Base-by-base conservation (phyloP, 768 basidiomycete species). In the Tylopilus felleus region DNA sequence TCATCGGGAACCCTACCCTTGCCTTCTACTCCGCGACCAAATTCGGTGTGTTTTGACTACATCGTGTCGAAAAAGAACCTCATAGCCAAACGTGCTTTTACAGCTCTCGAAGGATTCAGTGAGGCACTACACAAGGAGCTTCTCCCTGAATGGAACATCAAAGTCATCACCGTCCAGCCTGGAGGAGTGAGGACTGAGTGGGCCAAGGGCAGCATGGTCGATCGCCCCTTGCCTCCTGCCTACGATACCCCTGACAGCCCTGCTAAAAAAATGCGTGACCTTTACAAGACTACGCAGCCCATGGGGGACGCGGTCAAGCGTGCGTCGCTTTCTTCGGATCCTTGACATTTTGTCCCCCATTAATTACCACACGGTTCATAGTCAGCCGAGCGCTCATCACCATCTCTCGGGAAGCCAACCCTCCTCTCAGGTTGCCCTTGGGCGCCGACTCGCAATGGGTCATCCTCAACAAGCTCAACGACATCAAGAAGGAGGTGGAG, bases 31-130 rank as follows among this genome's bases (percentile, higher is more conserved):
- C 38, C 47, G 64, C 64, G 9, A 59, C 60, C 56, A 65, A 65
- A 22, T 65, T 65, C 3, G 64, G 64, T 64, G 43, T 1, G 64
- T 39, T 8, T 42, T 22, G 5, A 10, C 1, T 0, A 8, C 14
- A 13, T n/a, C 8, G 16, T 14, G 19, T 17, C 25, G 16, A n/a
- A 8, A 19, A 19, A 10, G 4, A 21, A 6, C 10, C 12, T 10
- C 3, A 5, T 0, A 14, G 28, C 40, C 45, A 12, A 53, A 9
- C 4, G 9, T 14, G 8, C 3, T 36, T 27, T n/a, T 19, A 35
- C 27, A 67, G 67, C 66, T 0, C 54, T 67, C 33, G 67, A 69
- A 42, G 66, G 67, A 8, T 67, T 67, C 35, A 53, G 62, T 9
- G 67, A 67, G 35, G 50, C 19, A 4, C 55, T 67, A 3, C 49